These are phyloP conservation scores for Russula ochroleuca DNA, from an alignment of 768 basidiomycete genomes.

Conservation along the genomic window DNA sequence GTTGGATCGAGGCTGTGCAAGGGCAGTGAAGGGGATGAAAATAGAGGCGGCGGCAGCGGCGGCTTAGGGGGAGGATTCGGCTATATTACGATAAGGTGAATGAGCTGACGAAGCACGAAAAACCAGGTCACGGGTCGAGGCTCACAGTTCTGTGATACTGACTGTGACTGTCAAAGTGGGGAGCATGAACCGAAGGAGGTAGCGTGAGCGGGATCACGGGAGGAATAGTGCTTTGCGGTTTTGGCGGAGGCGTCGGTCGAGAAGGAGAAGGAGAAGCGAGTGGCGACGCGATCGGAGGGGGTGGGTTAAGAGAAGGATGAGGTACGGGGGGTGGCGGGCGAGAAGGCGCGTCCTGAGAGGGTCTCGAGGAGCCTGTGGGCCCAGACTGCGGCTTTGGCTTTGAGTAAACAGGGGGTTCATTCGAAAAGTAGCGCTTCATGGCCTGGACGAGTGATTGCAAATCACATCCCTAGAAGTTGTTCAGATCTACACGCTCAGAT, in stretches of 20 bases:
- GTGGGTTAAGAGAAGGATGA: conserved; percentile 11
- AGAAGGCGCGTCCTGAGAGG: conserved; percentile 27
- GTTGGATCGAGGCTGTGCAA: conserved; percentile 23
- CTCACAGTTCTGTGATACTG: conserved; percentile 18
- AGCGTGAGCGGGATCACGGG: conserved; percentile 4
- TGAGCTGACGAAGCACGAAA: conserved; percentile 24
- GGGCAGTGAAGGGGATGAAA: conserved; percentile 29
- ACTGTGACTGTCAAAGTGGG: conserved; percentile 17
- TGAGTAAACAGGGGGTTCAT: conserved; percentile 84
- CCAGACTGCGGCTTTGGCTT: conserved; percentile 50
- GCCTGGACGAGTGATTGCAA: conserved; percentile 69
- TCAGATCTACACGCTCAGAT: conserved; percentile 21
- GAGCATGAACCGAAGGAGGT: conserved; percentile 6
- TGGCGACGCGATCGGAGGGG: conserved; percentile 22
- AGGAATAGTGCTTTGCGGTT: conserved; percentile 7
- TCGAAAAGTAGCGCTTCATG: conserved; percentile 79
- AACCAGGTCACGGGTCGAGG: conserved; percentile 8
- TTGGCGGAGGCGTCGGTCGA: conserved; percentile 27
- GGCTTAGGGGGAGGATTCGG: conserved; percentile 29
- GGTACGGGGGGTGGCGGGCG: conserved; percentile 28
- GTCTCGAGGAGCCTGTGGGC: conserved; percentile 23
- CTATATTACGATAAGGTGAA: conserved; percentile 27
- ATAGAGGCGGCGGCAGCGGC: conserved; percentile 42
- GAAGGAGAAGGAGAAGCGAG: conserved; percentile 29
- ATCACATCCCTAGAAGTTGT: conserved; percentile 59